Evolutionary conservation across 1,139 yeast genomes (phyloP).

Genomic region (Dujonia santamariae): DNA sequence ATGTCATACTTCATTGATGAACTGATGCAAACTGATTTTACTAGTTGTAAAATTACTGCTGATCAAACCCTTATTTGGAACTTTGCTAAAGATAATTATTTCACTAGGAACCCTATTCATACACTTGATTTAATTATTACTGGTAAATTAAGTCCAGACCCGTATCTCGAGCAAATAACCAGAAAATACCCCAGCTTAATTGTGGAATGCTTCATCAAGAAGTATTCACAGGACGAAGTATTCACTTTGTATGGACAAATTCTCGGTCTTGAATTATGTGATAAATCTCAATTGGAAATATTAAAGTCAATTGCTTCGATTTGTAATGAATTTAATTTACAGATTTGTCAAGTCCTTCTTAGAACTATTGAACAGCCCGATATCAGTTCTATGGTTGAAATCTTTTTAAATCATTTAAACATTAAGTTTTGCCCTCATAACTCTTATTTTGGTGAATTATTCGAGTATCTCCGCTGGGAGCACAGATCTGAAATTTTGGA

Average conservation of each 20-base stretch:
- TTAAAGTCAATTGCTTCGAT: constrained; percentile 11
- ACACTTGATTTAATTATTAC: background rate
- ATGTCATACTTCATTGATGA: background rate
- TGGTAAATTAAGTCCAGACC: background rate
- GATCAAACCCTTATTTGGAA: constrained; percentile 2
- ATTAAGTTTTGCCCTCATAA: constrained; percentile 35
- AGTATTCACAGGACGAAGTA: constrained; percentile 18
- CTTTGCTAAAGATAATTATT: background rate
- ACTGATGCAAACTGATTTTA: background rate
- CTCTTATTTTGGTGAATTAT: constrained; percentile 43
- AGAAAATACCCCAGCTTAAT: constrained; percentile 20
- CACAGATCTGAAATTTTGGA: constrained; percentile 26
- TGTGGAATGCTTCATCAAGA: constrained; percentile 21
- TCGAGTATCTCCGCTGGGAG: constrained; percentile 29
- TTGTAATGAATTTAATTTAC: constrained; percentile 53
- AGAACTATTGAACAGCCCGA: constrained; percentile 14
- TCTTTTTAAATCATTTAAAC: constrained; percentile 42
- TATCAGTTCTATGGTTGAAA: constrained; percentile 21
- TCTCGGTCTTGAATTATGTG: constrained; percentile 1
- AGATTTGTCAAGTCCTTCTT: constrained; percentile 47
- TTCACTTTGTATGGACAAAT: background rate
- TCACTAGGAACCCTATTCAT: background rate
- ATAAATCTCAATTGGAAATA: constrained; percentile 18
- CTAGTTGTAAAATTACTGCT: background rate
- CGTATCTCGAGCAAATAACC: constrained; percentile 16